Conservation (phyloP, 176 grass and related monocot genomes). For the Oryza longistaminata region DNA sequence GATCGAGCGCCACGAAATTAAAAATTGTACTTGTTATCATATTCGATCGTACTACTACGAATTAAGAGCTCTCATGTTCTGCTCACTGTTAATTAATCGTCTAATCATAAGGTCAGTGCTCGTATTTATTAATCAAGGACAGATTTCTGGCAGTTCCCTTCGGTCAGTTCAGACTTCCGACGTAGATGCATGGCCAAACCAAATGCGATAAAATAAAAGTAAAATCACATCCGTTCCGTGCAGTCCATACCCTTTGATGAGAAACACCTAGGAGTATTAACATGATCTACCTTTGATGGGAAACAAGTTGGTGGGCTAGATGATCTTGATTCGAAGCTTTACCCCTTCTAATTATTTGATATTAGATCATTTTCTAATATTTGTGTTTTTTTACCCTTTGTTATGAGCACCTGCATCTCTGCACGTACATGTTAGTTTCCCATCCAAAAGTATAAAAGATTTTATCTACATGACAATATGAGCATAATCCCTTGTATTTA, state of each 20-base stretch:
- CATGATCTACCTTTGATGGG: too few species aligned
- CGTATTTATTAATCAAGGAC: not conserved
- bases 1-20: too few species aligned
- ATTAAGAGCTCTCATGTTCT: not conserved
- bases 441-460: too few species aligned
- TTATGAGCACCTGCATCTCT: too few species aligned
- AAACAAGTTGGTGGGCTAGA: too few species aligned
- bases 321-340: fast-evolving
- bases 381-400: too few species aligned
- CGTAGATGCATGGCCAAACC: not conserved
- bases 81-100: not conserved
- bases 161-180: not conserved
- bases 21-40: not conserved
- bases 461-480: too few species aligned
- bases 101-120: not conserved
- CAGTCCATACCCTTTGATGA: not conserved
- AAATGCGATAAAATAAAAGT: not conserved
- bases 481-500: too few species aligned
- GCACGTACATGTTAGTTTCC: too few species aligned
- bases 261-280: too few species aligned
- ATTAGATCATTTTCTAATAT: too few species aligned
- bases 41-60: not conserved
- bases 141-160: not conserved
- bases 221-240: not conserved
- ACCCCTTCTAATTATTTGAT: too few species aligned